Conservation (phyloP, 148 eudicot species). For the Bassia scoparia region DNA sequence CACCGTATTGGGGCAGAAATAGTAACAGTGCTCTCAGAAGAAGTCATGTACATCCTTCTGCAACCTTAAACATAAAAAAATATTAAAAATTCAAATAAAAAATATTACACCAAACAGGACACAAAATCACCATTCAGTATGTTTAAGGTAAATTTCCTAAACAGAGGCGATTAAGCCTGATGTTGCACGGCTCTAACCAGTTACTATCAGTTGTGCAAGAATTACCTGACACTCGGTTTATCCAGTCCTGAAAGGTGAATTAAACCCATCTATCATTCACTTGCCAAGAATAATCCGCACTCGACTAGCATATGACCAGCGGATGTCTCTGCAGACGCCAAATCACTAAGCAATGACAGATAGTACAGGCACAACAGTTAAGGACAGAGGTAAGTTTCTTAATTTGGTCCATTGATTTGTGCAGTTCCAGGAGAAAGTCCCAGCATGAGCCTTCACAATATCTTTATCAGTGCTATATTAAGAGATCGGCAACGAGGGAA, state of each 20-base stretch:
- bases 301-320: slow-evolving; percentile 65
- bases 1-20: slow-evolving; percentile 77
- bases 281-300: too few relatives aligned
- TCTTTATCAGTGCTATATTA: slow-evolving; percentile 68
- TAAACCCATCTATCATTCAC: slow-evolving; percentile 82
- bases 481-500: slow-evolving; percentile 72
- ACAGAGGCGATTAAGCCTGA: slow-evolving; percentile 44
- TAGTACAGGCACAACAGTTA: slow-evolving; percentile 64
- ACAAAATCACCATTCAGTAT: neutral
- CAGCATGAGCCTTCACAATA: slow-evolving; percentile 81
- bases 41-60: slow-evolving; percentile 75
- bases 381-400: slow-evolving; percentile 60
- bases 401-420: slow-evolving; percentile 58
- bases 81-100: neutral
- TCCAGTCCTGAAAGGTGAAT: slow-evolving; percentile 68
- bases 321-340: slow-evolving; percentile 76
- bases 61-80: slow-evolving; percentile 61
- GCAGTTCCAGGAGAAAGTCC: slow-evolving; percentile 70
- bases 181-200: slow-evolving; percentile 80
- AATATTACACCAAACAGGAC: neutral
- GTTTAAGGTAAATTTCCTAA: neutral
- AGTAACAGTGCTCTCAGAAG: slow-evolving; percentile 67
- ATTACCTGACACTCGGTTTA: slow-evolving; percentile 64
- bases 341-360: slow-evolving; percentile 75
- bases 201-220: slow-evolving; percentile 67